Evolutionary conservation across 163 green algal genomes (phyloP), one percentile per base, ranked within the genome.

Genomic region (Scenedesmus sp.): DNA sequence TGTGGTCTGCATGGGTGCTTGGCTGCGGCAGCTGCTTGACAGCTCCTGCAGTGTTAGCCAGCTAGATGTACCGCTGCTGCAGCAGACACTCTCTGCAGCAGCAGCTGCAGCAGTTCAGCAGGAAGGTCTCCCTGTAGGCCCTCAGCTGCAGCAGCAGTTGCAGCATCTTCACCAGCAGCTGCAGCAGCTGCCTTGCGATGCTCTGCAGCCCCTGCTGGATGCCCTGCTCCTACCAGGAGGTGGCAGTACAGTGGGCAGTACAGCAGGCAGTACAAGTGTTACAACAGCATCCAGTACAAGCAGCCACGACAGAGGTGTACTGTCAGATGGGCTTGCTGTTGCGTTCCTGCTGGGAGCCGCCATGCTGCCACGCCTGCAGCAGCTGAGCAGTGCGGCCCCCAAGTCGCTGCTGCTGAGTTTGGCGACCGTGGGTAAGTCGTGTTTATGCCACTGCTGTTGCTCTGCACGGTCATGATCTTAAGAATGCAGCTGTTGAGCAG

Each of bases 301-400:
- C 51, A 76, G 30, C 10, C n/a, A 73, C 0, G 33, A 18, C 33
- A n/a, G 35, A n/a, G 10, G 26, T 76, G 22, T 33, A 40, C 20
- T 65, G 56, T 30, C 22, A 2, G 20, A 79, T 56, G 56, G 18
- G 24, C 5, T 3, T 51, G 83, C 3, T 13, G 24, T 88, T 7
- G 35, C 35, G 46, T 40, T 43, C 35, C 7, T 88, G 56, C 83
- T 88, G 83, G 0, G 20, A 37, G 37, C 83, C 44, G 56, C 56
- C 2, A 15, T 88, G 37, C 56, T 88, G 83, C 56, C 83, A 56
- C 35, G 56, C 40, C 24, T 88, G 83, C 83, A 88, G 83, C 83
- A 88, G 56, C 56, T 88, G 59, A 40, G 37, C 37, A 80, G 22
- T 43, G 83, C 83, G 12, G 83, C 83, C 3, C 83, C 83, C 13